Evolutionary conservation across 2,329 filamentous ascomycete species (phyloP).

Genomic region (Chrysoporthe puriensis): DNA sequence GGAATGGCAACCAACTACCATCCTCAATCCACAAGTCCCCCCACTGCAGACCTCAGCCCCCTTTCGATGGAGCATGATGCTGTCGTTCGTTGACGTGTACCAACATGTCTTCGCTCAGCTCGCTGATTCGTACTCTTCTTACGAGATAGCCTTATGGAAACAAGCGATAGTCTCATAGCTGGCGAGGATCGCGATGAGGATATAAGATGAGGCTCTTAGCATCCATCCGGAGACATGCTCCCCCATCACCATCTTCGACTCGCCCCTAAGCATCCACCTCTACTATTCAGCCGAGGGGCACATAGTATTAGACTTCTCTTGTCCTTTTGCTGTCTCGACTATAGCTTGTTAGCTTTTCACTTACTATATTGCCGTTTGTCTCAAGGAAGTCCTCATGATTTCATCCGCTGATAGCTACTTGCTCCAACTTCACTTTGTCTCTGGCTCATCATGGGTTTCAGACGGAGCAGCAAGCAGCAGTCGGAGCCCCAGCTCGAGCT

Average conservation of each 20-base stretch:
- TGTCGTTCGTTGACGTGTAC: not conserved
- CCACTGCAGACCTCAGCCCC: not conserved
- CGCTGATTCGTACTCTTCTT: not conserved
- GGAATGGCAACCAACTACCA: not conserved
- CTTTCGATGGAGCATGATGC: not conserved
- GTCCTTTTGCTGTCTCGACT: not conserved
- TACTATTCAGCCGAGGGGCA: not conserved
- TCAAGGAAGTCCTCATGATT: constrained; percentile 21
- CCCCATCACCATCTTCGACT: not conserved
- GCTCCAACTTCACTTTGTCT: constrained; percentile 25
- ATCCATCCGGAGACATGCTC: not conserved
- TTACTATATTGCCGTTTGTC: not conserved
- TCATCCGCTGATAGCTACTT: constrained; percentile 26
- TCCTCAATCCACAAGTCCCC: not conserved
- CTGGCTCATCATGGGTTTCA: constrained; percentile 28
- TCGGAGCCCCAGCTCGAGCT: constrained; percentile 15
- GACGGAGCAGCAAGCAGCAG: constrained; percentile 17
- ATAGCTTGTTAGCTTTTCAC: not conserved
- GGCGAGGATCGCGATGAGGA: not conserved
- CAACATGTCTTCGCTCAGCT: not conserved
- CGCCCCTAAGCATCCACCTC: not conserved
- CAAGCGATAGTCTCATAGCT: not conserved
- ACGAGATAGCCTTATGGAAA: not conserved
- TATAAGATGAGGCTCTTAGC: not conserved
- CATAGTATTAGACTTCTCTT: not conserved